Base-by-base conservation (phyloP, 805 yeast genomes). In the Starmerella apicola region DNA sequence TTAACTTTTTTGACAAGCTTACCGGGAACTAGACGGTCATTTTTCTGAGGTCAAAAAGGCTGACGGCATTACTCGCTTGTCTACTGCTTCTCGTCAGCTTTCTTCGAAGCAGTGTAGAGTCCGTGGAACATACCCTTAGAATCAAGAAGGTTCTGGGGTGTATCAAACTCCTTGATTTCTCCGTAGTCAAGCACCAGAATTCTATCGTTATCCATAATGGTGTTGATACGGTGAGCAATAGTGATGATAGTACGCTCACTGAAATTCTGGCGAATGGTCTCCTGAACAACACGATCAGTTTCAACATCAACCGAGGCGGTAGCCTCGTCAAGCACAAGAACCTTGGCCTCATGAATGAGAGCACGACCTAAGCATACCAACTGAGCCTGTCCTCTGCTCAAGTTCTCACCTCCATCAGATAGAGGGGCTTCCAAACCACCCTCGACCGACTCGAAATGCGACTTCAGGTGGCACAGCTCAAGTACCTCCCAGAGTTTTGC, bases 371-470 rank as follows among this genome's bases (percentile, higher is more conserved):
- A 68, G 13, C 93, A 81, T 52, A 82, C 64, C 41, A 83, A 63
- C 57, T 83, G 94, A 49, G 81, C 69, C 61, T 83, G 94, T 10
- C 94, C 94, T 20, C 79, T 74, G 7, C 91, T 80, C 39, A 83
- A 62, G 54, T 81, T 83, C 7, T 78, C 62, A 5, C 94, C 94
- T 34, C 81, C 77, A 55, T 81, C 93, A 25, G 67, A 63, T 19
- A 80, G 60, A 36, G 64, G 60, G 2, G 76, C 70, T 6, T 67
- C 67, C 21, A 77, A 54, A 38, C 79, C 69, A 5, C 41, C 36
- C 38, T 70, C 70, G 73, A 77, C 71, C 9, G 52, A 48, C 36
- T 62, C 45, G 22, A 85, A 65, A 53, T 81, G 91, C 2, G 65
- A 64, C 54, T 80, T 78, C 63, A 85, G 66, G 56, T 83, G 94